phyloP scores from a whole-genome alignment of 306 rosid species.

The Trichosanthes truncata region DNA sequence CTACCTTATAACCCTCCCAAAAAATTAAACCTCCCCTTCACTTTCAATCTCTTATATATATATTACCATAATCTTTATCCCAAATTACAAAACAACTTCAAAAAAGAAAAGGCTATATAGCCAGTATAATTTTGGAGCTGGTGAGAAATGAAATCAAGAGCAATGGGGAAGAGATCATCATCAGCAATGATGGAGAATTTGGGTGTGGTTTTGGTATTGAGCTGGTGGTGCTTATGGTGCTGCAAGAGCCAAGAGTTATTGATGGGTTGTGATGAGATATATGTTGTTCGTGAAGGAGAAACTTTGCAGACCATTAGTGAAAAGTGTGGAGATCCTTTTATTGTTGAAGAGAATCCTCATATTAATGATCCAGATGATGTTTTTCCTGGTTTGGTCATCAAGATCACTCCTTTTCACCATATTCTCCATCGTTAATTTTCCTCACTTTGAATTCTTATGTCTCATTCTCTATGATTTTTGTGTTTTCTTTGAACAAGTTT shows the following conservation, averaged over 20 bases:
- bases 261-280: constrained; percentile 60
- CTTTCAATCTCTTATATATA: background rate
- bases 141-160: no score
- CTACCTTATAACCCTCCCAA: constrained; percentile 6
- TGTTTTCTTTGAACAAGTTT: background rate
- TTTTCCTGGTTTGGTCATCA: constrained; percentile 74
- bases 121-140: no score
- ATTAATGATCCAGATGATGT: constrained; percentile 75
- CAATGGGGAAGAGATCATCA: background rate
- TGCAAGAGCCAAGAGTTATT: constrained; percentile 35
- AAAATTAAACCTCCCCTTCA: background rate
- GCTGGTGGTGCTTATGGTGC: constrained; percentile 16
- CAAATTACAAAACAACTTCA: background rate
- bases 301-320: constrained; percentile 70
- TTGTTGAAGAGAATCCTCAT: constrained; percentile 76
- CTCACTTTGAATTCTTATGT: background rate
- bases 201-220: background rate
- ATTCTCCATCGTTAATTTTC: background rate
- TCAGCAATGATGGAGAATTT: background rate
- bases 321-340: constrained; percentile 66
- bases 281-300: constrained; percentile 74
- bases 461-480: no score
- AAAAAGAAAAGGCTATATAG: background rate
- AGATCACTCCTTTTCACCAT: constrained; percentile 44
- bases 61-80: background rate